Percentiles rank a stretch among this genome's conserved stretches.
Evolutionary conservation across 495 filamentous ascomycete genomes (phyloP).

Genomic region (Aspergillus sclerotioniger): DNA sequence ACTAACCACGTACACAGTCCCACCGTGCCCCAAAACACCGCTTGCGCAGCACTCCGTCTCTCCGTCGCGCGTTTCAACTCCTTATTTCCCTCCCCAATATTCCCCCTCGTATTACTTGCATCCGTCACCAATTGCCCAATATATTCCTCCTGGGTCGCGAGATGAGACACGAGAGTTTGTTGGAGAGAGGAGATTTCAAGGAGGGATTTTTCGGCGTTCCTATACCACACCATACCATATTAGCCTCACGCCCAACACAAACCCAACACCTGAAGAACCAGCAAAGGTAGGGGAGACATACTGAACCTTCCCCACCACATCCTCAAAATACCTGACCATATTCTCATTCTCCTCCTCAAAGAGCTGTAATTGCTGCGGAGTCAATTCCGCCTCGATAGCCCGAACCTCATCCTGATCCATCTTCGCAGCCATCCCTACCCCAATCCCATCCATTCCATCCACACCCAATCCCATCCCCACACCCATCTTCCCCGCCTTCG

Average conservation of each 20-base stretch:
- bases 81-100: conserved; percentile 85
- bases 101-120: conserved; percentile 73
- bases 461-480: not conserved
- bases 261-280: no score
- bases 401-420: conserved; percentile 46
- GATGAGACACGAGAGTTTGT: conserved; percentile 78
- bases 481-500: not conserved
- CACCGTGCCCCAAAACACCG: conserved; percentile 84
- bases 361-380: conserved; percentile 80
- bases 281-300: conserved; percentile 49
- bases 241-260: no score
- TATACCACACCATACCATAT: conserved; percentile 32
- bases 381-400: conserved; percentile 60
- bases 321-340: conserved; percentile 89
- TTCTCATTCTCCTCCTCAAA: conserved; percentile 92
- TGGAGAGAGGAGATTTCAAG: conserved; percentile 93
- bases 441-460: conserved; percentile 2
- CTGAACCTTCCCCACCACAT: conserved; percentile 88
- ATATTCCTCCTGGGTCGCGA: conserved; percentile 78
- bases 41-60: conserved; percentile 77
- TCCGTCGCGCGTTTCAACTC: conserved; percentile 84
- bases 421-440: conserved; percentile 14
- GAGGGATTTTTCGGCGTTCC: conserved; percentile 85
- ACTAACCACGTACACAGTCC: conserved; percentile 79
- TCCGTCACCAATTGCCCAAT: conserved; percentile 89